Evolutionary conservation across 345 rosid genomes (phyloP), one percentile per base, ranked within the genome.

Genomic region (Eucalyptus tenuipes): DNA sequence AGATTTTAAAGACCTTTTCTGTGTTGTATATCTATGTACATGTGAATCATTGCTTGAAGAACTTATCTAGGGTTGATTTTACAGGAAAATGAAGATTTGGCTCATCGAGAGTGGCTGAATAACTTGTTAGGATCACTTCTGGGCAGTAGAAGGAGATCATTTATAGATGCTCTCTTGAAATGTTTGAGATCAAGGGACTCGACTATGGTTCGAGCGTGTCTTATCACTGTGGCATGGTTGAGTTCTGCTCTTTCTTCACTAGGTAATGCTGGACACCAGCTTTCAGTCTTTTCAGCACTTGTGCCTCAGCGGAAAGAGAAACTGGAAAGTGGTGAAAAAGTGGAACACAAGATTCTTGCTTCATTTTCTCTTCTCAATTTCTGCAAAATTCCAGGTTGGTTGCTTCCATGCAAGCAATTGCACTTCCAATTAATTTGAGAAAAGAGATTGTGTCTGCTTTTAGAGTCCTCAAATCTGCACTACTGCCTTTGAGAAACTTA

Each of bases 361-460:
- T 95, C 96, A 44, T 71, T 93, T 68, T 92, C 93, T 22, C 91
- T 95, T 33, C 92, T 93, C 11, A 93, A 91, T 88, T 93, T 95
- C 87, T 92, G 92, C 88, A 92, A 92, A 91, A 89, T 90, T 88
- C 90, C 95, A 92, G 97, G 96, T 94, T 85, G 88, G 91, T 57
- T 57, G 31, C 53, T 50, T 85, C 47, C 86, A 27, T 80, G 49
- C 49, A 75, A 75, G 82, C 47, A 40, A 75, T 75, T 75, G 82
- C 82, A 75, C 27, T 37, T 20, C 27, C 29, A 75, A 37, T 40
- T 37, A 75, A 75, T 75, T 75, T 40, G 82, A 75, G 47, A 75
- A 37, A 75, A 75, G 47, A 37, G 47, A 75, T 40, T 40, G 45
- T 11, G 47, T 75, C 82, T 37, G 15, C 82, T 37, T 75, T 75